Percentiles rank a stretch among this genome's conserved stretches.
Conservation (phyloP, 108 stramenopile genomes). For the Aurantiochytrium sp. region DNA sequence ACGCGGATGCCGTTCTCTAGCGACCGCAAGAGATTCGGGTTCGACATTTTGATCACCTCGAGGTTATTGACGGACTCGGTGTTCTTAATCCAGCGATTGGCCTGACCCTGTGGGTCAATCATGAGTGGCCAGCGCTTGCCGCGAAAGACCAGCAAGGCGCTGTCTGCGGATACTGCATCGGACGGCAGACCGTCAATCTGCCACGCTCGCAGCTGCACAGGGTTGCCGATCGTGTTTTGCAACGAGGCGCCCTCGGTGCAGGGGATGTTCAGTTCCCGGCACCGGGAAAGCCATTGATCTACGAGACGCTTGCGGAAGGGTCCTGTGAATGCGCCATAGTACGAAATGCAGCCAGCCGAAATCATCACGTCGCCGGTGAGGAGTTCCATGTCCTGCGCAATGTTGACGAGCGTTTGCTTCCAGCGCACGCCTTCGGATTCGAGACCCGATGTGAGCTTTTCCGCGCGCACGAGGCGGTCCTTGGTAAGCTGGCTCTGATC, state of each 20-base stretch:
- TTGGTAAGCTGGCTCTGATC: slow-evolving; percentile 44
- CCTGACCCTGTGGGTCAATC: slow-evolving; percentile 65
- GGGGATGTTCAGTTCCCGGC: slow-evolving; percentile 29
- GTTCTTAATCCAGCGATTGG: slow-evolving; percentile 57
- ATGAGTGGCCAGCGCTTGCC: slow-evolving; percentile 58
- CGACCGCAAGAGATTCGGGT: slow-evolving; percentile 41
- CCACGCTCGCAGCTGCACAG: slow-evolving; percentile 54
- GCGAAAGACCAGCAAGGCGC: slow-evolving; percentile 48
- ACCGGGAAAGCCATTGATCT: slow-evolving; percentile 30
- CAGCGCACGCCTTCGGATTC: slow-evolving; percentile 54
- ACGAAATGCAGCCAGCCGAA: slow-evolving; percentile 46
- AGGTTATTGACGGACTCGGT: slow-evolving; percentile 37
- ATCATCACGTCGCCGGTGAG: slow-evolving; percentile 56
- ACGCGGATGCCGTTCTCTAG: slow-evolving; percentile 54
- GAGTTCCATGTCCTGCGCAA: slow-evolving; percentile 31
- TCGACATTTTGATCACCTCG: slow-evolving; percentile 46
- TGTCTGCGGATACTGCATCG: slow-evolving; percentile 52
- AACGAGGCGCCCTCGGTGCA: slow-evolving; percentile 31
- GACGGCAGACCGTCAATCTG: slow-evolving; percentile 51
- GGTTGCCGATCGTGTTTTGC: slow-evolving; percentile 43
- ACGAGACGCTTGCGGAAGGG: slow-evolving; percentile 43
- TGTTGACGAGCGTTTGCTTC: slow-evolving; percentile 31
- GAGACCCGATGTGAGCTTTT: slow-evolving; percentile 53
- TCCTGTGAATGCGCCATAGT: slow-evolving; percentile 60
- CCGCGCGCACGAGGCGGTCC: slow-evolving; percentile 46